A percentile compares a stretch with the other conserved stretches of the same genome.
These are phyloP conservation scores for Diaporthe citriasiana DNA, from an alignment of 2,329 filamentous ascomycete species.

Conservation along the genomic window DNA sequence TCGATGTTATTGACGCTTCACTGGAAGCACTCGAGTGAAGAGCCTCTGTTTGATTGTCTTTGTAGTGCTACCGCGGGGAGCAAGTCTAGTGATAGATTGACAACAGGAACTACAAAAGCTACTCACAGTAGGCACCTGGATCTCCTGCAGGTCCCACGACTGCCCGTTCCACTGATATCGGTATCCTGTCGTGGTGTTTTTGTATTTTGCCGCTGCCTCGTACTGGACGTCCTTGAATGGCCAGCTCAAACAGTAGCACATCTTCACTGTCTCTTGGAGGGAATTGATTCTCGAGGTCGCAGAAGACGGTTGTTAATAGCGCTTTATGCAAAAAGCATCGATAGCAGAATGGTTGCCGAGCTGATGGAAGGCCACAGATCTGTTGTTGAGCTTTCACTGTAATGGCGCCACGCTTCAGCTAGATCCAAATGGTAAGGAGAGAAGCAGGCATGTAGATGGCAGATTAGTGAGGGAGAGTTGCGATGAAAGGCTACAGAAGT, in stretches of 20 bases:
- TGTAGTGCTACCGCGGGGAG: not conserved
- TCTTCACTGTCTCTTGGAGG: constrained; percentile 47
- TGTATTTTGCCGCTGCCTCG: constrained; percentile 57
- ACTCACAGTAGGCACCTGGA: constrained; percentile 53
- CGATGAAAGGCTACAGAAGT: not conserved
- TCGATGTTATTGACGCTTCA: not conserved
- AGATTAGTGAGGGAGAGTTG: not conserved
- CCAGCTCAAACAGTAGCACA: constrained; percentile 69
- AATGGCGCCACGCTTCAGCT: not conserved
- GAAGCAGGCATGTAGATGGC: not conserved
- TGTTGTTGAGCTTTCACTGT: not conserved
- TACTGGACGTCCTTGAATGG: constrained; percentile 62
- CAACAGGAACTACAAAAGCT: constrained; percentile 11
- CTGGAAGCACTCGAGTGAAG: not conserved
- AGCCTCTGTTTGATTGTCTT: not conserved
- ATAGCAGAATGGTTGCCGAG: not conserved
- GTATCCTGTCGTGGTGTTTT: constrained; percentile 45
- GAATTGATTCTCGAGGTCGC: not conserved
- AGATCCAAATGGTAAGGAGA: not conserved
- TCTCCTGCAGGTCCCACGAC: constrained; percentile 54
- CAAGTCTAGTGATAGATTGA: not conserved
- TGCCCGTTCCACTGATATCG: constrained; percentile 60
- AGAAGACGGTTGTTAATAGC: not conserved
- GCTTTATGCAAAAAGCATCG: not conserved
- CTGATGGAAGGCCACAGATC: not conserved